phyloP scores from a whole-genome alignment of 169 alveolate genomes.

The Eimeria necatrix region DNA sequence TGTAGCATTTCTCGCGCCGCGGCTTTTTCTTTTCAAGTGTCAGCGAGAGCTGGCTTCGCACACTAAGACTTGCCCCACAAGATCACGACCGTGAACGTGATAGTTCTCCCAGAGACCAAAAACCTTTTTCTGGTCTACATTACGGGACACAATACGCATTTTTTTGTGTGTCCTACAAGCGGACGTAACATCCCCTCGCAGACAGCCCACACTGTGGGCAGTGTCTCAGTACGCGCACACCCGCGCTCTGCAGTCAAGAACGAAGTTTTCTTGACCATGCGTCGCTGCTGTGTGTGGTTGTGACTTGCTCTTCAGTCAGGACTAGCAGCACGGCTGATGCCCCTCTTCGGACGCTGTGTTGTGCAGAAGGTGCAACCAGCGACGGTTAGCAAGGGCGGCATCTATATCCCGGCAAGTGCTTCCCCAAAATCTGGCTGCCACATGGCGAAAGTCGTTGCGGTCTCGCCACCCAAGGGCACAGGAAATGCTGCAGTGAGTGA shows the following conservation, averaged over 20 bases:
- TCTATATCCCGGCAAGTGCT: slow-evolving; percentile 90
- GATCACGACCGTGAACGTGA: background rate
- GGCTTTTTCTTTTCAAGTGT: too few relatives aligned
- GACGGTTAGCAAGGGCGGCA: slow-evolving; percentile 89
- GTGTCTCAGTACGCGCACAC: too few relatives aligned
- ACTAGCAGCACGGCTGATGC: slow-evolving; percentile 87
- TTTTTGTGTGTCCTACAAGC: too few relatives aligned
- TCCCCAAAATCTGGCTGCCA: slow-evolving; percentile 85
- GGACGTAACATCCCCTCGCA: too few relatives aligned
- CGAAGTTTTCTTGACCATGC: background rate
- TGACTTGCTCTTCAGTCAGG: slow-evolving; percentile 50
- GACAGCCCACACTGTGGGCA: too few relatives aligned
- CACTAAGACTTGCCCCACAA: slow-evolving; percentile 17
- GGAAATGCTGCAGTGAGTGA: slow-evolving; percentile 30
- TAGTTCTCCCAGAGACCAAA: background rate
- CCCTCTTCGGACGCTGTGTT: slow-evolving; percentile 91
- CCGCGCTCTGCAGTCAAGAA: background rate
- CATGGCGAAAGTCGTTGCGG: slow-evolving; percentile 86
- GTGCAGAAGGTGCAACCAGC: slow-evolving; percentile 87
- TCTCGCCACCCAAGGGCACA: slow-evolving; percentile 44
- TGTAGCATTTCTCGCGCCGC: too few relatives aligned
- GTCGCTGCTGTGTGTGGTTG: background rate
- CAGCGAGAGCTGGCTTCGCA: too few relatives aligned
- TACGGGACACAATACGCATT: too few relatives aligned
- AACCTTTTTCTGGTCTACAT: too few relatives aligned